Percentiles rank a stretch among this genome's conserved stretches.
phyloP scores from a whole-genome alignment of 768 basidiomycete genomes.

The Tricholoma hemisulphureum region DNA sequence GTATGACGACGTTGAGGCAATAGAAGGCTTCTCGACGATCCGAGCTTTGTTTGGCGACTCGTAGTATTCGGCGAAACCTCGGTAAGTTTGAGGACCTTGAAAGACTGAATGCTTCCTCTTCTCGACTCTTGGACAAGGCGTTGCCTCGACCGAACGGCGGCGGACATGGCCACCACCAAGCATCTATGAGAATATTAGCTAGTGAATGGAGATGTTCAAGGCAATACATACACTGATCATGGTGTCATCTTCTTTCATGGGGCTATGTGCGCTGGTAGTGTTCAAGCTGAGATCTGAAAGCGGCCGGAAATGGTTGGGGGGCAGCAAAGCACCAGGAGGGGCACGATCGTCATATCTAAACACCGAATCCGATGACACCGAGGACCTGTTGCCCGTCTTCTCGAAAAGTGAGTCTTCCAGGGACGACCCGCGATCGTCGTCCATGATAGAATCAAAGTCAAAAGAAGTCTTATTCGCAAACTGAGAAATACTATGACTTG shows the following conservation, averaged over 20 bases:
- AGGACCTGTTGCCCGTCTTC: slow-evolving; percentile 52
- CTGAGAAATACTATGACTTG: slow-evolving; percentile 42
- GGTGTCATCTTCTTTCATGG: slow-evolving; percentile 70
- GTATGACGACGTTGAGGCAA: slow-evolving; percentile 60
- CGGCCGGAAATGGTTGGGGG: slow-evolving; percentile 56
- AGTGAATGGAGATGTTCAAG: not conserved
- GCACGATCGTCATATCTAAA: slow-evolving; percentile 53
- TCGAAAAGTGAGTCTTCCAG: slow-evolving; percentile 47
- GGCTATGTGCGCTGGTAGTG: slow-evolving; percentile 43
- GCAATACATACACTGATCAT: slow-evolving; percentile 66
- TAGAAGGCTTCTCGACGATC: slow-evolving; percentile 63
- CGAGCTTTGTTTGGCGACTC: slow-evolving; percentile 46
- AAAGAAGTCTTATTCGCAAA: slow-evolving; percentile 42
- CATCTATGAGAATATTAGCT: slow-evolving; percentile 50
- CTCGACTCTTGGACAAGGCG: slow-evolving; percentile 65
- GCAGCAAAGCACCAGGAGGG: slow-evolving; percentile 37
- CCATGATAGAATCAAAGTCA: slow-evolving; percentile 71
- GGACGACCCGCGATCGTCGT: slow-evolving; percentile 43
- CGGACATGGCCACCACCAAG: slow-evolving; percentile 75
- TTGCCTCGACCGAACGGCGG: slow-evolving; percentile 65
- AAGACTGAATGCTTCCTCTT: slow-evolving; percentile 56
- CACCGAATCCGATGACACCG: slow-evolving; percentile 56
- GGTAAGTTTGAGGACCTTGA: slow-evolving; percentile 26
- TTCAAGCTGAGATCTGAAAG: slow-evolving; percentile 60
- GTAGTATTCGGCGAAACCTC: slow-evolving; percentile 28